These are phyloP conservation scores for Papiliotrema fonsecae DNA, from an alignment of 1,284 basidiomycete genomes.

Conservation along the genomic window DNA sequence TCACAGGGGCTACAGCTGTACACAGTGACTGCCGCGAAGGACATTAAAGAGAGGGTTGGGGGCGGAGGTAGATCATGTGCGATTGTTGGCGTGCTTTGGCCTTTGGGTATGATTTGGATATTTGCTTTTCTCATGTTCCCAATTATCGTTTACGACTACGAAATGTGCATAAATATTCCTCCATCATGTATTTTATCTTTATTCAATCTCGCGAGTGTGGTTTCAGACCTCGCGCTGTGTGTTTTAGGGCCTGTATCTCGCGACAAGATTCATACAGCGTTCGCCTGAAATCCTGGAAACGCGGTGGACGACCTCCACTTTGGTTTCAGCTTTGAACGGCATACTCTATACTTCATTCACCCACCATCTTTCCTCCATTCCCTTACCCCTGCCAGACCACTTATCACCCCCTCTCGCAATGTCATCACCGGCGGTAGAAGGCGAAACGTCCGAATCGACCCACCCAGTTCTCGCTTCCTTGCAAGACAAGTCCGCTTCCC, in stretches of 20 bases:
- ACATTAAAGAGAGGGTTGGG: not conserved
- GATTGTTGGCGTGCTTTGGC: too few species aligned
- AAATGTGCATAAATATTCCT: too few species aligned
- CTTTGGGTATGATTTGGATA: too few species aligned
- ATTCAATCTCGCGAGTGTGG: too few species aligned
- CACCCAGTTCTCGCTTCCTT: constrained; percentile 17
- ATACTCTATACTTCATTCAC: not conserved
- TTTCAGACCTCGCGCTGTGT: too few species aligned
- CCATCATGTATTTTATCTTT: too few species aligned
- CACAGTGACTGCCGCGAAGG: too few species aligned
- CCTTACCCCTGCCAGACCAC: not conserved
- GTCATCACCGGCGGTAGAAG: not conserved
- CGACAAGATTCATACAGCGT: too few species aligned
- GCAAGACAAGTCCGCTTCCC: constrained; percentile 34
- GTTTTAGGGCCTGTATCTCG: too few species aligned
- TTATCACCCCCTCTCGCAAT: not conserved
- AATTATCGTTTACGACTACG: too few species aligned
- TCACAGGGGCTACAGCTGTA: not conserved
- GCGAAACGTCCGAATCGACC: not conserved
- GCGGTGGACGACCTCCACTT: not conserved
- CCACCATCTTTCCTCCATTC: not conserved
- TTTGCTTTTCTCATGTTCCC: too few species aligned
- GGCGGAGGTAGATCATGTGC: too few species aligned
- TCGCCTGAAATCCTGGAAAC: not conserved
- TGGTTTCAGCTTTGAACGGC: not conserved